Percentiles rank a stretch among this genome's conserved stretches.
These are phyloP conservation scores for Ramaria rubella DNA, from an alignment of 768 basidiomycete species.

Conservation along the genomic window DNA sequence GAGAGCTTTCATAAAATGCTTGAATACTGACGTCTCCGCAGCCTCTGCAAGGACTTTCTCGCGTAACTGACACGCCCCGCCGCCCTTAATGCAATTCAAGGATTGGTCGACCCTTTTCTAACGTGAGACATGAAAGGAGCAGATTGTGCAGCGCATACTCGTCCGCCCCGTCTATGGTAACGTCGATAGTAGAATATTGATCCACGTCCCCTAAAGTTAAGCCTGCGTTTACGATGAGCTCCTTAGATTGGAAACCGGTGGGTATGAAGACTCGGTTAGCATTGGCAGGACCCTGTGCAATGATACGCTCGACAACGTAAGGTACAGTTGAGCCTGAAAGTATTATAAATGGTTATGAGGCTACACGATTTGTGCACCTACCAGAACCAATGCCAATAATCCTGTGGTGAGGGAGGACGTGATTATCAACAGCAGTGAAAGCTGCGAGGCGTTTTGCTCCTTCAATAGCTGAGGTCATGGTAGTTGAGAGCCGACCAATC, in stretches of 20 bases:
- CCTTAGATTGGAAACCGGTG: slow-evolving; percentile 93
- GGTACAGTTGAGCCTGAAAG: slow-evolving; percentile 80
- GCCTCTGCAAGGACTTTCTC: slow-evolving; percentile 99
- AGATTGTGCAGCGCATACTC: slow-evolving; percentile 56
- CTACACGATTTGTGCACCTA: slow-evolving; percentile 22
- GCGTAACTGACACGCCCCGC: slow-evolving; percentile 91
- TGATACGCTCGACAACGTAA: slow-evolving; percentile 92
- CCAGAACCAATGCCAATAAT: slow-evolving; percentile 89
- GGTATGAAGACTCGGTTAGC: slow-evolving; percentile 81
- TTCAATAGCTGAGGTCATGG: slow-evolving; percentile 41
- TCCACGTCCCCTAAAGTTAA: slow-evolving; percentile 83
- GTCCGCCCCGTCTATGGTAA: slow-evolving; percentile 97
- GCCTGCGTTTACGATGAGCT: slow-evolving; percentile 79
- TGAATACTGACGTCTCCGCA: slow-evolving; percentile 61
- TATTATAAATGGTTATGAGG: not conserved
- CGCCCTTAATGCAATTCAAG: slow-evolving; percentile 94
- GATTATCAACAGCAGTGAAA: slow-evolving; percentile 87
- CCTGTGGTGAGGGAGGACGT: slow-evolving; percentile 77
- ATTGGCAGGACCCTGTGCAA: slow-evolving; percentile 78
- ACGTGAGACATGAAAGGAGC: not conserved
- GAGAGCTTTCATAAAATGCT: not conserved
- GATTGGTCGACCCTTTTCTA: slow-evolving; percentile 68
- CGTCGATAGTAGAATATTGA: slow-evolving; percentile 82
- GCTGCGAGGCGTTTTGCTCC: slow-evolving; percentile 86
- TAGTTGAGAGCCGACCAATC: not conserved